phyloP scores from a whole-genome alignment of 768 basidiomycete species.

The Mycena leptocephala region DNA sequence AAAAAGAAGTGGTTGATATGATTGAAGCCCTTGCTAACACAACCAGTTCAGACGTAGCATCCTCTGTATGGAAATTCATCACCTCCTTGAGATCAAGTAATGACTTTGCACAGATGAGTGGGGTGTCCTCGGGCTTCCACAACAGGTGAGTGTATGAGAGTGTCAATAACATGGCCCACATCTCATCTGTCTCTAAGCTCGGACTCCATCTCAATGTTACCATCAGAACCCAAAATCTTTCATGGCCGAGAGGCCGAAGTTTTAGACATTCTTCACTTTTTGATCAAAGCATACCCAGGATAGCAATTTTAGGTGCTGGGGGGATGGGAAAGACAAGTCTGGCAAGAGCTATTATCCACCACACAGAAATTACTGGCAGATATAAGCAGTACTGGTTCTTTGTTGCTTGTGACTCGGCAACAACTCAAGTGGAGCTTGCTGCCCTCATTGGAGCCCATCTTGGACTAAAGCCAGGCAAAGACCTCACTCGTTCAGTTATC shows the following conservation, averaged over 20 bases:
- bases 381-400: background rate
- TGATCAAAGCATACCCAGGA: no score
- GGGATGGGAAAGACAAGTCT: no score
- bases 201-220: background rate
- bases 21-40: no score
- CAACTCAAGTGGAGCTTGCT: no score
- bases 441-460: no score
- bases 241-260: no score
- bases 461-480: no score
- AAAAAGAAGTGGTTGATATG: background rate
- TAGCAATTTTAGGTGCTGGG: no score
- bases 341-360: background rate
- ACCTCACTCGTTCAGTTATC: background rate
- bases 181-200: background rate
- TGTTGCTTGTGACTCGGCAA: background rate
- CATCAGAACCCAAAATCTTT: no score
- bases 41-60: background rate
- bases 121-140: background rate
- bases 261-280: no score
- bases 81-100: background rate
- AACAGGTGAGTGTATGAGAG: background rate
- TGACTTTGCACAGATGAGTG: background rate
- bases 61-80: background rate
- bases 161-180: background rate
- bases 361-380: background rate